Base-by-base conservation (phyloP, 192 early-diverging fungal genomes). In the Pilaira anomala region DNA sequence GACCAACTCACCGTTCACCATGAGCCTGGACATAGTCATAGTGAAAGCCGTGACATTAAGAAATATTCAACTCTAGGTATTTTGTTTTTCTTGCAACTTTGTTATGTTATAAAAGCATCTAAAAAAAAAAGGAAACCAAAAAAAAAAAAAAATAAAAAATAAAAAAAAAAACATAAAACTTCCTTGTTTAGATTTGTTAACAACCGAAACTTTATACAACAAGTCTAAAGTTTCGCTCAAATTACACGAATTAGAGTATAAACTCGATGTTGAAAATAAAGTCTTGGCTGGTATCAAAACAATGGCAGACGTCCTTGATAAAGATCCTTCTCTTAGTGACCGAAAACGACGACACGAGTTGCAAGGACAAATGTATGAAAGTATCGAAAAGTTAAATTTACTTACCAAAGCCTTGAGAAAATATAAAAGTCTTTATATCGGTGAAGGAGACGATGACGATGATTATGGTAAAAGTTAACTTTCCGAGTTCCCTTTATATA, bases 211-310 rank as follows among this genome's bases (percentile, higher is more conserved):
- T 14, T 78, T 83, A 13, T 73, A 87, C 70, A 85, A 85, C 6
- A 81, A 72, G n/a, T 82, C 85, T 46, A 87, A 88, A 75, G 83
- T 91, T 41, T 87, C 88, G 39, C 76, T 88, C 69, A 94, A 93
- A 74, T 79, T 98, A 19, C 83, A 86, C 36, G 93, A 96, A 74
- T 81, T 96, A 29, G 86, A 87, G 36, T 88, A 85, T 68, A 97
- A 97, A 76, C 85, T 98, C 14, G 91, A 95, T 55, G 88, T 98
- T 19, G 97, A 99, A 78, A 87, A 82, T 66, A 95, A 95, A 76
- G 86, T 99, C n/a, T 81, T 87, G 64, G 88, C 84, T 28, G 93
- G 91, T 28, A 90, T 88, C 11, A 84, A 93, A 66, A 77, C 84
- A 46, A 85, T 96, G 65, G 75, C 62, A 12, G 56, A 69, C 50